Evolutionary conservation across 1,139 yeast species (phyloP).

Genomic region (Debaryomyces coudertii): DNA sequence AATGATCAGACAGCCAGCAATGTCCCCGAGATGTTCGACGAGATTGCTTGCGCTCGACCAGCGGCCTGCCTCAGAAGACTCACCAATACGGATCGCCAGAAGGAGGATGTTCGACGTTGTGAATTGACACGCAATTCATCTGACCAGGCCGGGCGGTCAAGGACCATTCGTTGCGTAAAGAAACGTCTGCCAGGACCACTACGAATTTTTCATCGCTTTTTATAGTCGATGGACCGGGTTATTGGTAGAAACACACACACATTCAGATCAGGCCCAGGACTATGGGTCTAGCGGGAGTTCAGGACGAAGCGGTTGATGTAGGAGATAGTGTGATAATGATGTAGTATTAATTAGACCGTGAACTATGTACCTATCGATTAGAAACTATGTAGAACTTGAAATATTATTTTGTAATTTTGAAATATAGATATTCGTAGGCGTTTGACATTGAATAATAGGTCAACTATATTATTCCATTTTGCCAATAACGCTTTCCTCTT

Average conservation of each 20-base stretch:
- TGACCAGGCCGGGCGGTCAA: conserved; percentile 2
- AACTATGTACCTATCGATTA: not conserved
- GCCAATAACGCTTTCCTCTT: conserved; percentile 27
- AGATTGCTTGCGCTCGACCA: not conserved
- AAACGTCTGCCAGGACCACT: not conserved
- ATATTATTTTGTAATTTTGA: not conserved
- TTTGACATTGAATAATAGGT: conserved; percentile 5
- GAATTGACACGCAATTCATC: conserved; percentile 3
- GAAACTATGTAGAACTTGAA: conserved; percentile 4
- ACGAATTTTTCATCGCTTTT: conserved; percentile 1
- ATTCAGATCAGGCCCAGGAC: not conserved
- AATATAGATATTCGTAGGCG: not conserved
- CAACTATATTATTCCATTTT: conserved; percentile 22
- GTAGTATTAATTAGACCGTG: conserved; percentile 1
- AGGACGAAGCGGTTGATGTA: not conserved
- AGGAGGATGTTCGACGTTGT: conserved; percentile 38
- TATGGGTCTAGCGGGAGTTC: not conserved
- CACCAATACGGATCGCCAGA: conserved; percentile 49
- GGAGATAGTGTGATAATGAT: not conserved
- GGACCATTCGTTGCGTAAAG: conserved; percentile 3
- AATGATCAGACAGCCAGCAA: conserved; percentile 12
- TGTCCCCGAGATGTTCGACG: not conserved
- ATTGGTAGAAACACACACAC: not conserved
- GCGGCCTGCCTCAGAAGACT: conserved; percentile 41
- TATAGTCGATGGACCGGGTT: not conserved